phyloP scores from a whole-genome alignment of 1,139 yeast species.

The Diutina catenulata region DNA sequence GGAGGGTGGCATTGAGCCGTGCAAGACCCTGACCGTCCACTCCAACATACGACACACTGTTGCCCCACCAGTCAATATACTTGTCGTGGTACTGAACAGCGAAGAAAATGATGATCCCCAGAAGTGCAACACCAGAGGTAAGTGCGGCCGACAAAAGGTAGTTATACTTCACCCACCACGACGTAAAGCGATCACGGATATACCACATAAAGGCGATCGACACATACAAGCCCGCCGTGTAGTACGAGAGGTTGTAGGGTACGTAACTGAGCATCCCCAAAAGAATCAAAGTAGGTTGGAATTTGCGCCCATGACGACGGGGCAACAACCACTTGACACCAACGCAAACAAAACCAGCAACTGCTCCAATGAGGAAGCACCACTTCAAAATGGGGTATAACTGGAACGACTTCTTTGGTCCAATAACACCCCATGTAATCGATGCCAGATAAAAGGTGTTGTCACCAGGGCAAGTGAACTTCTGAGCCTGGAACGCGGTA shows the following conservation, averaged over 20 bases:
- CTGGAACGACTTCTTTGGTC: slow-evolving; percentile 29
- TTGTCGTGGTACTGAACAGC: slow-evolving; percentile 35
- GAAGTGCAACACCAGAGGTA: slow-evolving; percentile 48
- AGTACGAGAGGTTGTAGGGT: slow-evolving; percentile 46
- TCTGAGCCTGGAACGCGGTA: slow-evolving; percentile 23
- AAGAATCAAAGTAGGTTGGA: slow-evolving; percentile 36
- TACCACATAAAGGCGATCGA: slow-evolving; percentile 41
- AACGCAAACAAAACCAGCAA: slow-evolving; percentile 51
- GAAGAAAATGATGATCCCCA: slow-evolving; percentile 43
- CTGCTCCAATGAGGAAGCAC: slow-evolving; percentile 50
- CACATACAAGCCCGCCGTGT: slow-evolving; percentile 37
- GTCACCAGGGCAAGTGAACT: slow-evolving; percentile 37
- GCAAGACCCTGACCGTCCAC: slow-evolving; percentile 42
- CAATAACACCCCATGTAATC: slow-evolving; percentile 55
- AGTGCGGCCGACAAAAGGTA: slow-evolving; percentile 43
- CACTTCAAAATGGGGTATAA: slow-evolving; percentile 25
- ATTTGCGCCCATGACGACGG: no score
- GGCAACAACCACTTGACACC: slow-evolving; percentile 20
- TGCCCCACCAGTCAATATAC: slow-evolving; percentile 49
- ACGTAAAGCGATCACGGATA: slow-evolving; percentile 33
- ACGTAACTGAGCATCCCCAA: slow-evolving; percentile 36
- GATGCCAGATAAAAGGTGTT: slow-evolving; percentile 40
- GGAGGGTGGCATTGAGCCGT: slow-evolving; percentile 10
- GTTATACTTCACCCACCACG: slow-evolving; percentile 58
- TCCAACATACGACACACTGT: slow-evolving; percentile 29